Conservation (phyloP, 2,329 filamentous ascomycete species). For the Chrysosporium queenslandicum region DNA sequence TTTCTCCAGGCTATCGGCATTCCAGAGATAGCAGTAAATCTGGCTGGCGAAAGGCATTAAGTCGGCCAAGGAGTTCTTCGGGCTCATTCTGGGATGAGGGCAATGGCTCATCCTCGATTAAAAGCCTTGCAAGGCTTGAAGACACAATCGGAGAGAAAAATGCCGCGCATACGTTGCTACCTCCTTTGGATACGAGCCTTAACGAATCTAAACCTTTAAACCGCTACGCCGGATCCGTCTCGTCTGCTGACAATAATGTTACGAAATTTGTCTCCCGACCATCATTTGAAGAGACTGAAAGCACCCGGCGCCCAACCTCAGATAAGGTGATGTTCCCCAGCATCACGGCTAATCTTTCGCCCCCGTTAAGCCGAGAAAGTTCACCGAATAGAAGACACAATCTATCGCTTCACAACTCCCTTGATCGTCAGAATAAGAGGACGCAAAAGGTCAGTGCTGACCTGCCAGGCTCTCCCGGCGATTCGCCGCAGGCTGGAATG, state of each 20-base stretch:
- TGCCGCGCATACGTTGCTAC: background rate
- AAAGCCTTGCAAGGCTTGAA: constrained; percentile 7
- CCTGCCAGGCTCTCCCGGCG: background rate
- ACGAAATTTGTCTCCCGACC: background rate
- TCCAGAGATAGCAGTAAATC: constrained; percentile 43
- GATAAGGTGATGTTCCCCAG: constrained; percentile 39
- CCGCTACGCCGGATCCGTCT: constrained; percentile 9
- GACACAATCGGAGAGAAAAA: background rate
- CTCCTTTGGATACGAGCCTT: constrained; percentile 5
- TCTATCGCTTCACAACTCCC: constrained; percentile 12
- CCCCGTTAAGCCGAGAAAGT: constrained; percentile 50
- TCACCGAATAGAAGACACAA: constrained; percentile 42
- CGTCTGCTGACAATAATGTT: constrained; percentile 3
- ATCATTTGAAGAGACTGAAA: constrained; percentile 3
- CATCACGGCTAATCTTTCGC: constrained; percentile 54
- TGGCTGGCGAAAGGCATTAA: constrained; percentile 45
- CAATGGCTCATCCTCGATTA: constrained; percentile 13
- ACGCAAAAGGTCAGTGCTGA: background rate
- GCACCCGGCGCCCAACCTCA: background rate
- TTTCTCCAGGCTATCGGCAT: constrained; percentile 46
- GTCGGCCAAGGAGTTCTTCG: constrained; percentile 43
- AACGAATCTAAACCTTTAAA: background rate
- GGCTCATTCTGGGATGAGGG: constrained; percentile 46
- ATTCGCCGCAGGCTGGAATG: background rate
- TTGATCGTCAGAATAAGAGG: background rate